A percentile compares a stretch with the other conserved stretches of the same genome.
phyloP scores from a whole-genome alignment of 2,329 filamentous ascomycete species.

The Colletotrichum sojae region DNA sequence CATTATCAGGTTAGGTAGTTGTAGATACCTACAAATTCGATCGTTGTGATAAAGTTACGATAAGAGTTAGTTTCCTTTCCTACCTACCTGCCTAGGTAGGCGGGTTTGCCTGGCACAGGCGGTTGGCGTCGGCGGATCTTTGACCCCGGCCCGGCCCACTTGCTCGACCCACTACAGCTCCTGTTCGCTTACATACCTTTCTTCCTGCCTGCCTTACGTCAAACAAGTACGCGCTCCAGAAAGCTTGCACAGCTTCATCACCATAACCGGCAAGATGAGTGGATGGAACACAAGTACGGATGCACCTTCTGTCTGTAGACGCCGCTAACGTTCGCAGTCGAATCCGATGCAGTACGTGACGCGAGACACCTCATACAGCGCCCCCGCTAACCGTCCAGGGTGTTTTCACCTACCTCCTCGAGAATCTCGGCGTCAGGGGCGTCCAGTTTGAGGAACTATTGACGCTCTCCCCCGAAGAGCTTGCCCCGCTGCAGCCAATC shows the following conservation, averaged over 20 bases:
- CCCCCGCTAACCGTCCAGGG: conserved; percentile 66
- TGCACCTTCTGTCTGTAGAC: conserved; percentile 15
- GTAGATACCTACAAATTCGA: conserved; percentile 34
- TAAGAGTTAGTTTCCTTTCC: no score
- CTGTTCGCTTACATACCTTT: not conserved
- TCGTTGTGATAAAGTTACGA: not conserved
- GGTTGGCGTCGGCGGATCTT: conserved; percentile 31
- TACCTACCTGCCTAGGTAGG: no score
- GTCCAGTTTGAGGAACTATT: conserved; percentile 98
- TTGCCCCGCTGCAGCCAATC: conserved; percentile 80
- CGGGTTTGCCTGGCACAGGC: not conserved
- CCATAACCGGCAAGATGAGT: conserved; percentile 67
- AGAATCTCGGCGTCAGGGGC: conserved; percentile 89
- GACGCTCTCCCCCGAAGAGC: conserved; percentile 83
- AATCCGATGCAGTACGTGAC: conserved; percentile 87
- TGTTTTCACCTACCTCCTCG: conserved; percentile 97
- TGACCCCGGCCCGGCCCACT: conserved; percentile 30
- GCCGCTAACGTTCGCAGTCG: conserved; percentile 66
- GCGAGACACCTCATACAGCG: not conserved
- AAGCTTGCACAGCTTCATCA: not conserved
- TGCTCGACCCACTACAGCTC: conserved; percentile 32
- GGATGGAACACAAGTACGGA: conserved; percentile 92
- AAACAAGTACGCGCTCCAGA: not conserved
- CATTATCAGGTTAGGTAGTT: not conserved
- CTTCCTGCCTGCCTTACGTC: not conserved